phyloP scores from a whole-genome alignment of 352 stramenopile species.

The Globisporangium lucens region DNA sequence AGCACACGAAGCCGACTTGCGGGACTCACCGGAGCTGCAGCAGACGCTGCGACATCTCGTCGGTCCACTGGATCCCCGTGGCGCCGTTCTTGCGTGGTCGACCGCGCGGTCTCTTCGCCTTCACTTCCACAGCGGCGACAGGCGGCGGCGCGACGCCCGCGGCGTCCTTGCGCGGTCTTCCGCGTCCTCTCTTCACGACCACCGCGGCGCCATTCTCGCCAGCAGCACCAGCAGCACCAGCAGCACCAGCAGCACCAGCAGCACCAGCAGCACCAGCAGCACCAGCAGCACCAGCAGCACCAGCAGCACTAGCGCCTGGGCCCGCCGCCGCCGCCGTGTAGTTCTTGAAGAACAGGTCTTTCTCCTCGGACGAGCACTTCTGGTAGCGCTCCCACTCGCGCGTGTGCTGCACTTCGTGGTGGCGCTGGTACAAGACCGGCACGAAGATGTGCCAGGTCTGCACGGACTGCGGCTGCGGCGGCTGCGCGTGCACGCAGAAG shows the following conservation, averaged over 20 bases:
- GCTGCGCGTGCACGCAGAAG: not conserved
- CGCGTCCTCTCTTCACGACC: not conserved
- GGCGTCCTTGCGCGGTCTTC: not conserved
- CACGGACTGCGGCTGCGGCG: not conserved
- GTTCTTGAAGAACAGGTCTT: not conserved
- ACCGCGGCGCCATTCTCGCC: not conserved
- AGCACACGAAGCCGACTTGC: too few species aligned
- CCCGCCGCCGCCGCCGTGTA: not conserved
- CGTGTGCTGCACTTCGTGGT: constrained; percentile 1
- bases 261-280: not conserved
- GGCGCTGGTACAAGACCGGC: constrained; percentile 3
- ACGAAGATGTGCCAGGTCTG: constrained; percentile 1
- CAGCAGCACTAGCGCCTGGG: not conserved
- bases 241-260: not conserved
- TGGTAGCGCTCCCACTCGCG: not conserved
- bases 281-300: not conserved
- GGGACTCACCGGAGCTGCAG: constrained; percentile 5
- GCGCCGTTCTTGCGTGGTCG: constrained; percentile 5
- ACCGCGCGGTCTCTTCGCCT: not conserved
- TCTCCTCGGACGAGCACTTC: not conserved
- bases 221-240: not conserved
- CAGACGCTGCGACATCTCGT: constrained; percentile 9
- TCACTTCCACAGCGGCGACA: not conserved
- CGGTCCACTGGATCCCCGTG: constrained; percentile 10
- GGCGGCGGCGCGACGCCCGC: too few species aligned